Conservation (phyloP, 83 land plant species). For the Picea abies region DNA sequence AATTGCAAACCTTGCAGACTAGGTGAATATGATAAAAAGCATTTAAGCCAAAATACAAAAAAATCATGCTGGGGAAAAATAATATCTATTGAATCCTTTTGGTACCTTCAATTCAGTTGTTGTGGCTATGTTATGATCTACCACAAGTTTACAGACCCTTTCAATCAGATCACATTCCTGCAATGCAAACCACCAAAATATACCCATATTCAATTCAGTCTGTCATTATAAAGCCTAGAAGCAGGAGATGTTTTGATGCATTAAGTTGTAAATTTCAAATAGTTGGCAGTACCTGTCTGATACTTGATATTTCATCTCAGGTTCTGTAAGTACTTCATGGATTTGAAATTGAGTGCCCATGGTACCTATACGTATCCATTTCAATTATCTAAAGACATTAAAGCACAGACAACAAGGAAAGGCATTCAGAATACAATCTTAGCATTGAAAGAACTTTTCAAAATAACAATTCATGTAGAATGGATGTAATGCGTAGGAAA, state of each 20-base stretch:
- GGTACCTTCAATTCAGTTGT: slow-evolving; percentile 82
- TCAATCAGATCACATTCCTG: slow-evolving; percentile 99
- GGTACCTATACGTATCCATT: slow-evolving; percentile 98
- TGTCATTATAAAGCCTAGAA: background rate
- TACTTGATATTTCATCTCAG: slow-evolving; percentile 88
- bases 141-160: slow-evolving; percentile 80
- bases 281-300: slow-evolving; percentile 27
- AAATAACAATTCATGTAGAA: background rate
- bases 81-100: no score
- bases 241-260: background rate
- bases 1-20: background rate
- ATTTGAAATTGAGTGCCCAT: slow-evolving; percentile 99
- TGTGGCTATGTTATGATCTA: slow-evolving; percentile 74
- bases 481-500: background rate
- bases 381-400: slow-evolving; percentile 72
- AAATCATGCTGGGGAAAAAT: background rate
- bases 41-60: background rate
- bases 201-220: background rate
- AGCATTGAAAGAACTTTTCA: background rate
- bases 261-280: background rate
- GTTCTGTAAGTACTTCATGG: slow-evolving; percentile 97
- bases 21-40: background rate
- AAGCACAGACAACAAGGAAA: slow-evolving; percentile 1
- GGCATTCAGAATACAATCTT: background rate
- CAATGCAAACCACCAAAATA: background rate